A percentile compares a stretch with the other conserved stretches of the same genome.
Evolutionary conservation across 2,329 filamentous ascomycete genomes (phyloP).

Genomic region (Thielaviopsis ethacetica): DNA sequence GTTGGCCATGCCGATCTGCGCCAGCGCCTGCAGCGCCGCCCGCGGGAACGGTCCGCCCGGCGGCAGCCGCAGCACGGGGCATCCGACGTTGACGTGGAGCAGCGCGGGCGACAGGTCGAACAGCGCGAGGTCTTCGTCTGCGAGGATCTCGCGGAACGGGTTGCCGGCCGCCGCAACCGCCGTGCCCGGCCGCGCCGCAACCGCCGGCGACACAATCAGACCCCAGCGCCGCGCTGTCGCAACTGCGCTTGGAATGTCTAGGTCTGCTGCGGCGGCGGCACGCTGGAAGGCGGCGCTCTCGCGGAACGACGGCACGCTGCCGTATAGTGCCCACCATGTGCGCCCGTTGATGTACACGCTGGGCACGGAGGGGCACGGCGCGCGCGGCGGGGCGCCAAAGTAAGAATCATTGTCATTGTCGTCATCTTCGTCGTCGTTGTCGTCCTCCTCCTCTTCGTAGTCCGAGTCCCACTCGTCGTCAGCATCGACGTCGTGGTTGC

Average conservation of each 20-base stretch:
- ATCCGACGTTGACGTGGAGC: conserved; percentile 2
- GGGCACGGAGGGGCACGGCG: background rate
- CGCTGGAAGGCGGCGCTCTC: conserved; percentile 1
- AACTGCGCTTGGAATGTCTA: conserved; percentile 4
- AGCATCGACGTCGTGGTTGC: no score
- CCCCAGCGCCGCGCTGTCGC: conserved; percentile 10
- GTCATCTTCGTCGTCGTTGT: no score
- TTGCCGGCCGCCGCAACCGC: conserved; percentile 2
- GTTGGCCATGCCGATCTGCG: conserved; percentile 5
- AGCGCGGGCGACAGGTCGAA: conserved; percentile 3
- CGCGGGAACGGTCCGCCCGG: conserved; percentile 4
- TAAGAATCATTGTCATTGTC: no score
- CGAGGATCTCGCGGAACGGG: conserved; percentile 8
- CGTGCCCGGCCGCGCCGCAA: no score
- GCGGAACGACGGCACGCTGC: conserved; percentile 5
- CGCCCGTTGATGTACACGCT: conserved; percentile 8
- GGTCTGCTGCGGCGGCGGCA: conserved; percentile 7
- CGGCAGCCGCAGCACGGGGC: conserved; percentile 1
- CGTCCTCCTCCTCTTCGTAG: no score
- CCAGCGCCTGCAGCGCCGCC: background rate
- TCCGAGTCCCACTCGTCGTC: no score
- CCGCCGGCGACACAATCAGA: conserved; percentile 1
- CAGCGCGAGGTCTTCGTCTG: conserved; percentile 9
- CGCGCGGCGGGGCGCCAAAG: no score
- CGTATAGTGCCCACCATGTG: conserved; percentile 8